Evolutionary conservation across 169 alveolate genomes (phyloP).

Genomic region (Plasmodium fragile): DNA sequence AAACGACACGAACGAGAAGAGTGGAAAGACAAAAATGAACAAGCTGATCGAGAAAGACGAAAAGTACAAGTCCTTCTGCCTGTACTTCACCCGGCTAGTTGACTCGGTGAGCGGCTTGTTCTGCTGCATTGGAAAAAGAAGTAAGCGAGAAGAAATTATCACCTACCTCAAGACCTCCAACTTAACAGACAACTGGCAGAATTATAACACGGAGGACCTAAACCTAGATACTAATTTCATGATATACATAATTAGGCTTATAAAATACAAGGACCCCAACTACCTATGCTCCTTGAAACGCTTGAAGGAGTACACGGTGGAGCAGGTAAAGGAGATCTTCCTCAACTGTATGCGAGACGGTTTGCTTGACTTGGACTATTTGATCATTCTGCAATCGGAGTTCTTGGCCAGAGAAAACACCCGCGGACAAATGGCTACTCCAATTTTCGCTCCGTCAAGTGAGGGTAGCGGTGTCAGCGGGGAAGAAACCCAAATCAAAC

Average conservation of each 20-base stretch:
- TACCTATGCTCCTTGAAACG: slow-evolving; percentile 53
- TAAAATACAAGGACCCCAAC: slow-evolving; percentile 36
- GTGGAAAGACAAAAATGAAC: neutral
- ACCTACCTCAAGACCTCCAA: slow-evolving; percentile 25
- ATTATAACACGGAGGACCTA: slow-evolving; percentile 12
- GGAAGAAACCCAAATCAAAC: slow-evolving; percentile 4
- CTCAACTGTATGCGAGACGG: slow-evolving; percentile 37
- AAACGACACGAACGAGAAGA: neutral
- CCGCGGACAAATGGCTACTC: neutral
- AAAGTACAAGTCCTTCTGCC: slow-evolving; percentile 51
- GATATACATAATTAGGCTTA: slow-evolving; percentile 55
- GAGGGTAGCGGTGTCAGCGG: neutral
- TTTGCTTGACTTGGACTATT: slow-evolving; percentile 14
- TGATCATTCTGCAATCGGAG: slow-evolving; percentile 23
- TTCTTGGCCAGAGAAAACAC: neutral
- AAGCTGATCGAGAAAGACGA: slow-evolving; percentile 31
- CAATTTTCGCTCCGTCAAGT: neutral
- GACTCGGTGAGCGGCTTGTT: slow-evolving; percentile 64
- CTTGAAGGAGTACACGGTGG: slow-evolving; percentile 17
- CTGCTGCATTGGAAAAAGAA: slow-evolving; percentile 69
- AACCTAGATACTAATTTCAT: slow-evolving; percentile 27
- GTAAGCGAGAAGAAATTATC: slow-evolving; percentile 48
- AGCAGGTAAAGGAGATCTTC: slow-evolving; percentile 23
- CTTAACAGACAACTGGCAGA: slow-evolving; percentile 15
- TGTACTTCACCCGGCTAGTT: slow-evolving; percentile 47